phyloP scores from a whole-genome alignment of 306 rosid genomes.

The Medicago truncatula region DNA sequence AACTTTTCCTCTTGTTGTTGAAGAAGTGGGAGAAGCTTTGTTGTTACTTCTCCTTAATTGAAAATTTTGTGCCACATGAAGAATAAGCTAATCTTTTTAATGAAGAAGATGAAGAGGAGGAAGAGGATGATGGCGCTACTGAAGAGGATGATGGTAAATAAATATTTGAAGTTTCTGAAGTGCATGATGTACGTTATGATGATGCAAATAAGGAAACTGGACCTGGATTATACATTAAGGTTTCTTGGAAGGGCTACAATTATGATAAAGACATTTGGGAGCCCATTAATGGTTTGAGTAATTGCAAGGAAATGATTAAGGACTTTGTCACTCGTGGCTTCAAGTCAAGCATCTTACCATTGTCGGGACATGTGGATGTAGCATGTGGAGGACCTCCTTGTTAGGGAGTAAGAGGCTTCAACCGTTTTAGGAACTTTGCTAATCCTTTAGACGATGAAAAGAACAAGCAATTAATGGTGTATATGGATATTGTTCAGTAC shows the following conservation, averaged over 20 bases:
- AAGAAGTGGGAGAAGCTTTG: slow-evolving; percentile 75
- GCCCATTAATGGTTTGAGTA: slow-evolving; percentile 66
- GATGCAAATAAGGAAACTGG: slow-evolving; percentile 37
- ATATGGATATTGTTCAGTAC: slow-evolving; percentile 74
- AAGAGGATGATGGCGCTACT: slow-evolving; percentile 28
- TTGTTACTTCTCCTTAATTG: slow-evolving; percentile 47
- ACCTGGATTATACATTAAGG: slow-evolving; percentile 66
- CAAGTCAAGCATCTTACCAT: slow-evolving; percentile 57
- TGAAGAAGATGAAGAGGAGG: slow-evolving; percentile 36
- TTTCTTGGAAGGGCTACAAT: slow-evolving; percentile 80
- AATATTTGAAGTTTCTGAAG: slow-evolving; percentile 67
- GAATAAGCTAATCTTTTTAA: slow-evolving; percentile 46
- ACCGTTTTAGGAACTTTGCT: slow-evolving; percentile 67
- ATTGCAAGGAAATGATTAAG: slow-evolving; percentile 57
- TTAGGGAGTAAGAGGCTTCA: slow-evolving; percentile 91
- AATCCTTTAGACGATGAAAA: slow-evolving; percentile 80
- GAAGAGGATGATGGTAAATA: slow-evolving; percentile 41
- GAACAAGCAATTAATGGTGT: slow-evolving; percentile 76
- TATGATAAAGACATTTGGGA: slow-evolving; percentile 78
- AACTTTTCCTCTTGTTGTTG: slow-evolving; percentile 62
- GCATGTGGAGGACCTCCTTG: slow-evolving; percentile 98
- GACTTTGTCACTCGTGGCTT: slow-evolving; percentile 59
- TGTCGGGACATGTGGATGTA: slow-evolving; percentile 77
- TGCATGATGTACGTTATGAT: slow-evolving; percentile 64
- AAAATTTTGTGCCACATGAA: slow-evolving; percentile 47